Conservation (phyloP, 1,284 basidiomycete species). For the Macrocystidia cucumis region DNA sequence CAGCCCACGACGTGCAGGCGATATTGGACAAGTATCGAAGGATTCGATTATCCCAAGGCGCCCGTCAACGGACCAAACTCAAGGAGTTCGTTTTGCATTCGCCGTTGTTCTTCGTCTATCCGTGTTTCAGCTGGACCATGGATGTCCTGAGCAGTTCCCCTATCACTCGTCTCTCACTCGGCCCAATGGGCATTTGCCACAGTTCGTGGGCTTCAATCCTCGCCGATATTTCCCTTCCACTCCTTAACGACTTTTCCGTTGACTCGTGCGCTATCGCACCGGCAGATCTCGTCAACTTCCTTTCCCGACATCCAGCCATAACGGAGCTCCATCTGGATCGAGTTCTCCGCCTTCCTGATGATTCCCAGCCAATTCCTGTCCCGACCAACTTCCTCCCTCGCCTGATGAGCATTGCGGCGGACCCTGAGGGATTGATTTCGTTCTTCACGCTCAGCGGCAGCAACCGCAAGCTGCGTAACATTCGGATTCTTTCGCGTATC, state of each 20-base stretch:
- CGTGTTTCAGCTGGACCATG: conserved; percentile 17
- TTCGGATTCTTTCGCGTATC: too few species aligned
- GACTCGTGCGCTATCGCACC: conserved; percentile 13
- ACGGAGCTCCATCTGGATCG: conserved; percentile 13
- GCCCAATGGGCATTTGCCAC: conserved; percentile 12
- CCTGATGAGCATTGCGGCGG: conserved; percentile 12
- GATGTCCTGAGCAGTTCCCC: conserved; percentile 13
- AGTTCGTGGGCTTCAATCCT: conserved; percentile 14
- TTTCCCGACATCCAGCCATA: conserved; percentile 14
- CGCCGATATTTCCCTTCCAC: conserved; percentile 13
- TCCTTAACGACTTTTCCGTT: conserved; percentile 13
- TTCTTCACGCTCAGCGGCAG: conserved; percentile 5
- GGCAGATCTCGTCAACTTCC: conserved; percentile 12
- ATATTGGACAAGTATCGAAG: background rate
- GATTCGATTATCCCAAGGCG: background rate
- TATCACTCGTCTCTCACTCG: conserved; percentile 17
- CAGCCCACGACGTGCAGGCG: too few species aligned
- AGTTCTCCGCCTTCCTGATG: conserved; percentile 7
- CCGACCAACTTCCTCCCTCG: conserved; percentile 6
- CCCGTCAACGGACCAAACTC: conserved; percentile 5
- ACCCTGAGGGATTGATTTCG: conserved; percentile 4
- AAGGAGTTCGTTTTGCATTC: conserved; percentile 16
- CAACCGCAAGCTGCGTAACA: too few species aligned
- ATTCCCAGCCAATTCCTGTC: background rate
- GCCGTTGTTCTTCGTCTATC: conserved; percentile 15